A percentile compares a stretch with the other conserved stretches of the same genome.
phyloP scores from a whole-genome alignment of 805 yeast species.

The Teunomyces funiuensis region DNA sequence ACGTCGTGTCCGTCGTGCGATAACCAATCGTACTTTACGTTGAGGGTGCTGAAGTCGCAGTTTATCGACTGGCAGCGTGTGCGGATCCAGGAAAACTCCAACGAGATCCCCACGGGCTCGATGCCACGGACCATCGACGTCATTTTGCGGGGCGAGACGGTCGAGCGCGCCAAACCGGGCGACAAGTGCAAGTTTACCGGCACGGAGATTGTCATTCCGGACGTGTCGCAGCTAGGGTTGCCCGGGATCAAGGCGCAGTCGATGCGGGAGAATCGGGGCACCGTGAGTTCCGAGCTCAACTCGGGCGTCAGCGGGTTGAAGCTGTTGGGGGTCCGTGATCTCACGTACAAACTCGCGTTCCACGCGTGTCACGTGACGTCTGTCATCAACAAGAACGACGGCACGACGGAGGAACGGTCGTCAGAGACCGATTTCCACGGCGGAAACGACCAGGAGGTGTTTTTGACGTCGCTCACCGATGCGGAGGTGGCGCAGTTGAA shows the following conservation, averaged over 20 bases:
- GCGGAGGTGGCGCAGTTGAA: constrained; percentile 83
- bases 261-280: constrained; percentile 61
- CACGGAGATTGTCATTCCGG: constrained; percentile 92
- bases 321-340: constrained; percentile 89
- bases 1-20: constrained; percentile 88
- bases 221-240: constrained; percentile 86
- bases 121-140: constrained; percentile 98
- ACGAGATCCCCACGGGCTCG: constrained; percentile 95
- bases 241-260: constrained; percentile 94
- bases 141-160: constrained; percentile 88
- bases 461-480: constrained; percentile 72
- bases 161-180: constrained; percentile 96
- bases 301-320: constrained; percentile 88
- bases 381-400: constrained; percentile 33
- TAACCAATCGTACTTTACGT: constrained; percentile 82
- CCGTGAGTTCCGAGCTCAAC: constrained; percentile 66
- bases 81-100: constrained; percentile 93
- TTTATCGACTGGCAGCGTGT: constrained; percentile 97
- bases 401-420: constrained; percentile 18
- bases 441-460: constrained; percentile 76
- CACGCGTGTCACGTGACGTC: constrained; percentile 89
- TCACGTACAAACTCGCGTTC: constrained; percentile 89
- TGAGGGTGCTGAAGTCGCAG: constrained; percentile 78
- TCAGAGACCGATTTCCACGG: constrained; percentile 37
- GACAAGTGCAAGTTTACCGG: constrained; percentile 94